Evolutionary conservation across 495 filamentous ascomycete genomes (phyloP), one percentile per base, ranked within the genome.

Genomic region (Hypoxylon perforatum): DNA sequence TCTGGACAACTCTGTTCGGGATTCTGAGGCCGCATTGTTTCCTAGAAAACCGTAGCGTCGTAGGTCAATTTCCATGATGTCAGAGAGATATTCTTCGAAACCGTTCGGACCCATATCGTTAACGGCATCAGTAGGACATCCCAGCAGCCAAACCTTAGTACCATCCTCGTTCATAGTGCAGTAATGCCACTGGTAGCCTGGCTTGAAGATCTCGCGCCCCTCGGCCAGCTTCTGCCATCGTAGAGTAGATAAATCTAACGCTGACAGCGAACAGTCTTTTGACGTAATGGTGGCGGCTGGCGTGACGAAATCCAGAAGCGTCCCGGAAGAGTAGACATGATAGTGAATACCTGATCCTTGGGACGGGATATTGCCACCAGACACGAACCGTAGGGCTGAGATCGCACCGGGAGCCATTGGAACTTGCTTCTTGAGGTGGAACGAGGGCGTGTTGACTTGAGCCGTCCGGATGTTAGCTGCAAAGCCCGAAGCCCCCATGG

Each of bases 81-180:
- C 93, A 65, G 92, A 95, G 60, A 99, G 85, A 69, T 94, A 94
- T 74, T 97, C 96, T 68, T 96, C 93, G 47, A 85, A 78, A 8
- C 82, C 82, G 39, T 83, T 84, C 22, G 77, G 75, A 0, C 82
- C 81, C 25, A 90, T 81, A 36, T 87, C 84, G 23, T 76, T 80
- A 11, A 76, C 72, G 2, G 75, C 73, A 38, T 97, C 92, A 3
- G 89, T 91, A 8, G 89, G 89, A 72, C 93, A 97, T 18, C 95
- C 95, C n/a, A 99, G 83, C 7, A 99, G 80, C 92, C 96, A 99
- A 9, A 93, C 94, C 68, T 96, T 97, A 2, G 95, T 97, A 0
- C 92, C 93, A 56, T 93, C 89, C 63, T 95, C 87, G 73, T 97
- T 93, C 76, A 96, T 88, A 0, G 92, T 93, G 73, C 95, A 97